These are phyloP conservation scores for Epichloe gansuensis DNA, from an alignment of 2,329 filamentous ascomycete species.

Conservation along the genomic window DNA sequence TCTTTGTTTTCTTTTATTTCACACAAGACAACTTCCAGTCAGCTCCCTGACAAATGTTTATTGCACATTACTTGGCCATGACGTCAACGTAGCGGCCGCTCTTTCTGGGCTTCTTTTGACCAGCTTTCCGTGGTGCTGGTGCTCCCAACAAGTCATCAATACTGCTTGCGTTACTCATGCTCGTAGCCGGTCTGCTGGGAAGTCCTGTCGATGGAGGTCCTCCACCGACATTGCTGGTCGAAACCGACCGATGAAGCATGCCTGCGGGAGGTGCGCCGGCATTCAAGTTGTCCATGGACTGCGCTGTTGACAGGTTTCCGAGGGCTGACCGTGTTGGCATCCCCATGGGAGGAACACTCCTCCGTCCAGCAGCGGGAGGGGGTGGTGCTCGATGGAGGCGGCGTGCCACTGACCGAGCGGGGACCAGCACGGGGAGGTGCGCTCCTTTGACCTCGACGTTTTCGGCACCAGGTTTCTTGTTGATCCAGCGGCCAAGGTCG, in stretches of 20 bases:
- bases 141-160: constrained; percentile 86
- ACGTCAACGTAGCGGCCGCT: constrained; percentile 88
- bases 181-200: constrained; percentile 60
- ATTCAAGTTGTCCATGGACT: constrained; percentile 19
- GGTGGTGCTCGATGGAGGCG: constrained; percentile 32
- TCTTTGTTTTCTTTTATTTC: neutral
- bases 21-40: no score
- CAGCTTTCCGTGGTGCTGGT: constrained; percentile 54
- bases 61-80: constrained; percentile 54
- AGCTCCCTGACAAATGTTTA: no score
- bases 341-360: constrained; percentile 21
- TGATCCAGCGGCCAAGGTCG: constrained; percentile 95
- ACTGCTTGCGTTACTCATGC: constrained; percentile 82
- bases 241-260: constrained; percentile 37
- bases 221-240: constrained; percentile 28
- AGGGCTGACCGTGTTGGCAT: constrained; percentile 13
- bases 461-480: constrained; percentile 74
- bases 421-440: constrained; percentile 58
- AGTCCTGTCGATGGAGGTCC: constrained; percentile 34
- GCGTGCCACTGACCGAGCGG: constrained; percentile 41
- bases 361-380: constrained; percentile 17
- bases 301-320: constrained; percentile 1
- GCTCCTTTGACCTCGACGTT: constrained; percentile 43
- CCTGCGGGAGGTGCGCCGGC: constrained; percentile 22
- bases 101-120: constrained; percentile 62